Evolutionary conservation across 2,329 filamentous ascomycete genomes (phyloP).

Genomic region (Pseudocercospora pini-densiflorae): DNA sequence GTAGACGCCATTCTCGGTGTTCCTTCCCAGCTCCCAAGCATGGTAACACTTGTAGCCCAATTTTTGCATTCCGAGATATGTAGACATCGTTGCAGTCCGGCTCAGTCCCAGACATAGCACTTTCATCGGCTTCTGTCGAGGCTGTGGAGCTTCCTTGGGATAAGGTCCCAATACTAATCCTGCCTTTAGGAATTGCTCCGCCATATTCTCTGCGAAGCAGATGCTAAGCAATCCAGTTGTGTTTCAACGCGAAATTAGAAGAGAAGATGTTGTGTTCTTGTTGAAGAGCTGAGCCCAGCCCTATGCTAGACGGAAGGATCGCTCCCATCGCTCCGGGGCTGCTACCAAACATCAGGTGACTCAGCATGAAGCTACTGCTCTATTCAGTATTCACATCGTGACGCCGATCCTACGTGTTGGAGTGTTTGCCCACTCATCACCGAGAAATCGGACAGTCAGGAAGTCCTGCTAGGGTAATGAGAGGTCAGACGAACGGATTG

Average conservation of each 20-base stretch:
- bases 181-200: background rate
- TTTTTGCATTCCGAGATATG: background rate
- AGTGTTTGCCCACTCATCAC: background rate
- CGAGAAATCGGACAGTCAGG: background rate
- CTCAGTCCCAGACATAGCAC: constrained; percentile 6
- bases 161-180: background rate
- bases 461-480: background rate
- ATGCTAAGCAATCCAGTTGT: background rate
- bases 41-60: constrained; percentile 4
- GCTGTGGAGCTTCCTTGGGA: constrained; percentile 7
- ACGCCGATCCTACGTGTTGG: too few species aligned
- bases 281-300: too few species aligned
- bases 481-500: background rate
- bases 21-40: background rate
- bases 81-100: constrained; percentile 9
- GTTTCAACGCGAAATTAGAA: background rate
- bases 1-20: background rate
- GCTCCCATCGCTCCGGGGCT: too few species aligned
- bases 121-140: constrained; percentile 2
- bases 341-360: too few species aligned
- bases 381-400: too few species aligned
- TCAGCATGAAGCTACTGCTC: too few species aligned
- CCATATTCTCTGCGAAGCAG: background rate
- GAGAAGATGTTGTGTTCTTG: background rate
- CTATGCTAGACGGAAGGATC: too few species aligned